Percentiles rank a stretch among this genome's conserved stretches.
Evolutionary conservation across 257 asterid genomes (phyloP).

Genomic region (Nicotiana undulata): DNA sequence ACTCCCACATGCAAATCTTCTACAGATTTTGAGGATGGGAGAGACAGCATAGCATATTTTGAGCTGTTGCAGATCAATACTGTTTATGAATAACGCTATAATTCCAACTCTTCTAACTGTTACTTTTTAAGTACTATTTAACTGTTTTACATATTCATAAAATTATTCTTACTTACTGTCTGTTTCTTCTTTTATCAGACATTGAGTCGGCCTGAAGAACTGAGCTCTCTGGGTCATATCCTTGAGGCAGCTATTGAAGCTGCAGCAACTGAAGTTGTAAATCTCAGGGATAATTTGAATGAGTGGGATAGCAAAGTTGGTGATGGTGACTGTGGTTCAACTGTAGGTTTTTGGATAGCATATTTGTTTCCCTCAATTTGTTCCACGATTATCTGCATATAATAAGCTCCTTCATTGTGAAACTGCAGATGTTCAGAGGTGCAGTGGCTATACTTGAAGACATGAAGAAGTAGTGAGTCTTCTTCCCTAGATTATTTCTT

Average conservation of each 20-base stretch:
- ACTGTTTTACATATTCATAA: too few species aligned
- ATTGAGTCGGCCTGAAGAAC: conserved; percentile 54
- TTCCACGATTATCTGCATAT: neutral
- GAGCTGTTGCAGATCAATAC: neutral
- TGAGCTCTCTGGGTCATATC: conserved; percentile 49
- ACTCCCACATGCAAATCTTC: neutral
- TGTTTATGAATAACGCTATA: too few species aligned
- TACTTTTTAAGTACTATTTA: too few species aligned
- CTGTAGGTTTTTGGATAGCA: conserved; percentile 46
- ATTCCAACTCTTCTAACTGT: too few species aligned
- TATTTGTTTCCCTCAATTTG: conserved; percentile 7
- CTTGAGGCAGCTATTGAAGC: conserved; percentile 91
- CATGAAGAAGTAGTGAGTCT: conserved; percentile 61
- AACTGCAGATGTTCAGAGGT: conserved; percentile 75
- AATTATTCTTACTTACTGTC: neutral
- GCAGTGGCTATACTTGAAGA: conserved; percentile 89
- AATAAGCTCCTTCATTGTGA: conserved; percentile 8
- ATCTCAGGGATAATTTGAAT: conserved; percentile 65
- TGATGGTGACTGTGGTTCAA: conserved; percentile 99
- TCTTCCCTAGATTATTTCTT: conserved; percentile 14
- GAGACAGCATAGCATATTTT: neutral
- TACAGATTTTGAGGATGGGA: neutral
- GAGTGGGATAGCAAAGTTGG: conserved; percentile 97
- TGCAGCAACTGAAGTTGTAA: conserved; percentile 63
- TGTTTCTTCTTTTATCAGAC: conserved; percentile 37